Conservation (phyloP, 1,284 basidiomycete species). For the Moniliophthora roreri region DNA sequence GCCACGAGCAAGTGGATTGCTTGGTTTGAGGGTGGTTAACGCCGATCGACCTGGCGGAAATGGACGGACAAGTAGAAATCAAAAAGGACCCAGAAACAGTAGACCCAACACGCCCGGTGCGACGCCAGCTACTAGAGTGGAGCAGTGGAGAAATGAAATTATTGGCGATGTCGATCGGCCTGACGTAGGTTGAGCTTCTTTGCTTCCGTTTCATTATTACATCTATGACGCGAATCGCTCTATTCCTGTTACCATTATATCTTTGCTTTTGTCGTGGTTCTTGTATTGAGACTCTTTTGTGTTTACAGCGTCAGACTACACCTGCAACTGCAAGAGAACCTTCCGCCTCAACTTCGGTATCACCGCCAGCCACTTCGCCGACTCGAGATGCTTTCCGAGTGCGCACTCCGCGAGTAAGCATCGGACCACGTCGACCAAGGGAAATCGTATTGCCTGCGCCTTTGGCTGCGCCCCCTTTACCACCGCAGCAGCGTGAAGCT, state of each 20-base stretch:
- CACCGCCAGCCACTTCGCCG: background rate
- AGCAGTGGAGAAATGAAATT: constrained; percentile 2
- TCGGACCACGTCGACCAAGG: constrained; percentile 11
- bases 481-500: background rate
- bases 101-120: background rate
- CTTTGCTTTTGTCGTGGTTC: background rate
- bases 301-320: background rate
- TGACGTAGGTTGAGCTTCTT: constrained; percentile 10
- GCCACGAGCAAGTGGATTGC: background rate
- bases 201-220: background rate
- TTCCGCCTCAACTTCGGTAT: background rate
- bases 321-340: background rate
- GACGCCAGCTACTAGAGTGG: background rate
- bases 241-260: background rate
- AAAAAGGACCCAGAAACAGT: background rate
- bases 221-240: background rate
- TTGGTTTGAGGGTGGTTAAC: background rate
- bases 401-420: constrained; percentile 16
- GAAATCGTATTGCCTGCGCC: constrained; percentile 8
- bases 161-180: background rate
- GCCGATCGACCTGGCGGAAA: background rate
- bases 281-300: background rate
- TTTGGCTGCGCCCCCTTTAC: background rate
- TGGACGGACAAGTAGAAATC: background rate
- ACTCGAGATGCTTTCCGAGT: constrained; percentile 6